These are phyloP conservation scores for Penicillium flavigenum DNA, from an alignment of 495 filamentous ascomycete genomes.

Conservation along the genomic window DNA sequence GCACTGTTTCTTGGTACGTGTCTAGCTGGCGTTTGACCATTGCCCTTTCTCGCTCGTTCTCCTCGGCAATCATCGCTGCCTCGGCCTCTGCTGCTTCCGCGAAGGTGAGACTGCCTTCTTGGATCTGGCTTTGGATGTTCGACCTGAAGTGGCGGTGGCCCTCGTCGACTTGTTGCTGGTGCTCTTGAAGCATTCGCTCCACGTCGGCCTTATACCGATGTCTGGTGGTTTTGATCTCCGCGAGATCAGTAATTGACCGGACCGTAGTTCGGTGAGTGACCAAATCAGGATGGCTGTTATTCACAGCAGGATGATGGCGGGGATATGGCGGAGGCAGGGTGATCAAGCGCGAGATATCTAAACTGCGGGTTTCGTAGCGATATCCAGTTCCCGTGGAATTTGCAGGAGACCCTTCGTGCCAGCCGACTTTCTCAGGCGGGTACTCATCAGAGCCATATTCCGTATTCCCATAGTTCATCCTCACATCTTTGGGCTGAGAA, in stretches of 20 bases:
- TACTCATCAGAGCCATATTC: constrained; percentile 66
- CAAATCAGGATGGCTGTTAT: constrained; percentile 90
- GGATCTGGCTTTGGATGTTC: constrained; percentile 72
- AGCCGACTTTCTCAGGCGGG: constrained; percentile 80
- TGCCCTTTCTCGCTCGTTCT: constrained; percentile 59
- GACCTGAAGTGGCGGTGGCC: constrained; percentile 50
- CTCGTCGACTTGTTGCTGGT: constrained; percentile 45
- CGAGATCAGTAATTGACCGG: constrained; percentile 71
- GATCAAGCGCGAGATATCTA: constrained; percentile 89
- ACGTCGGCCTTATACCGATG: constrained; percentile 51
- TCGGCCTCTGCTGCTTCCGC: constrained; percentile 79
- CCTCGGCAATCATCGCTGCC: constrained; percentile 60
- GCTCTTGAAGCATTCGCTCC: constrained; percentile 37
- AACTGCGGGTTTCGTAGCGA: constrained; percentile 44
- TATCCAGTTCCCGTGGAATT: constrained; percentile 21
- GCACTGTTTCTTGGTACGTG: constrained; percentile 68
- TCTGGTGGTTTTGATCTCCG: constrained; percentile 67
- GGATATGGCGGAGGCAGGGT: constrained; percentile 93
- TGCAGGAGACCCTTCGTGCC: constrained; percentile 60
- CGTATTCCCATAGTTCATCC: constrained; percentile 28
- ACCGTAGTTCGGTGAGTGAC: constrained; percentile 72
- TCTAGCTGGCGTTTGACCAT: constrained; percentile 72
- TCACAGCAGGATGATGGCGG: constrained; percentile 88
- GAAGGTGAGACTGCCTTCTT: constrained; percentile 72
- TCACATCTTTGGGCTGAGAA: constrained; percentile 29